These are phyloP conservation scores for Hypoxylon sp. DNA, from an alignment of 2,329 filamentous ascomycete genomes.

Conservation along the genomic window DNA sequence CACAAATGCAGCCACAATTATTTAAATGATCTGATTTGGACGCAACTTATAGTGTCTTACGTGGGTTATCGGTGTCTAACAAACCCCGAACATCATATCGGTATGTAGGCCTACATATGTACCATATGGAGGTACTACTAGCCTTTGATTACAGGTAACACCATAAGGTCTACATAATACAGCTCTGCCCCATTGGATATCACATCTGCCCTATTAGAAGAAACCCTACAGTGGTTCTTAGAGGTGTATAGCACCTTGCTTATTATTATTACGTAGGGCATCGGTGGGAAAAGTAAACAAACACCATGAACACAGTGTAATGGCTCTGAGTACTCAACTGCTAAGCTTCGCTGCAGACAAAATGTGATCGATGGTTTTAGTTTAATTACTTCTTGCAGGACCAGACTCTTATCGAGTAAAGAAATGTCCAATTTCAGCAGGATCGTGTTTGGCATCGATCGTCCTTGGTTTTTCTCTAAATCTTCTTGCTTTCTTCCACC, in stretches of 20 bases:
- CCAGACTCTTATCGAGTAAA: neutral
- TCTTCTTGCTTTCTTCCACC: neutral
- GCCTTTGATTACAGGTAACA: neutral
- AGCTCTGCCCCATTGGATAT: neutral
- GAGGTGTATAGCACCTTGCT: neutral
- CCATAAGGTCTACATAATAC: neutral
- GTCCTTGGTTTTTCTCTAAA: neutral
- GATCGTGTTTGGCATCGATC: neutral
- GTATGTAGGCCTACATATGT: neutral
- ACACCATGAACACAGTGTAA: neutral
- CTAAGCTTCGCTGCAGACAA: neutral
- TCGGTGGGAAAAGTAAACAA: neutral
- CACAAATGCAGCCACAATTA: slow-evolving; percentile 9
- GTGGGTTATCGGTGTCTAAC: slow-evolving; percentile 12
- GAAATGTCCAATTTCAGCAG: neutral
- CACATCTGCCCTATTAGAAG: neutral
- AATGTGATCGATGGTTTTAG: neutral
- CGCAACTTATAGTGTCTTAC: slow-evolving; percentile 5
- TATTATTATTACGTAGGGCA: neutral
- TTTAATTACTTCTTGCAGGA: neutral
- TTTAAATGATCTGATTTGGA: slow-evolving; percentile 1
- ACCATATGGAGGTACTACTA: neutral
- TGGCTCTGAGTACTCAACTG: neutral
- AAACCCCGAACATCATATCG: slow-evolving; percentile 7
- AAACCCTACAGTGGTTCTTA: too few relatives aligned